Conservation (phyloP, 306 rosid genomes). For the Fragaria vesca region DNA sequence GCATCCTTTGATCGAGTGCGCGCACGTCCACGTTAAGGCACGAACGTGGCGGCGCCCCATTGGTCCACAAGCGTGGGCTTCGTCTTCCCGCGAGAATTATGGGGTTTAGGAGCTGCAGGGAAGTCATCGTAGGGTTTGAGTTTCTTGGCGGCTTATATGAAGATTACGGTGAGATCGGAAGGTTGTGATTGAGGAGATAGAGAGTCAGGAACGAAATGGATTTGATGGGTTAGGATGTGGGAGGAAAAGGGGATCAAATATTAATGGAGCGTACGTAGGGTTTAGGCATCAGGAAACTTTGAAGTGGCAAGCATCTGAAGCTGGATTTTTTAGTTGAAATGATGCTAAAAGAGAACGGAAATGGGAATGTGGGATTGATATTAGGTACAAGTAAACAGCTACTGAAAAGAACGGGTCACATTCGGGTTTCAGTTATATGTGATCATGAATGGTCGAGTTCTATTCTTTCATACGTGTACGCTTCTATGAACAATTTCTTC, state of each 20-base stretch:
- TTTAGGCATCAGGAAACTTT: neutral
- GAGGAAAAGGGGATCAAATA: neutral
- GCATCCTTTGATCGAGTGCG: neutral
- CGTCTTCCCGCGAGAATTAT: neutral
- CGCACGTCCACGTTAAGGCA: conserved; percentile 11
- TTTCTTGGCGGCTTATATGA: neutral
- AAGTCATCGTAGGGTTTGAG: neutral
- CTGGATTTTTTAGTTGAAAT: neutral
- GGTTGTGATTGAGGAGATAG: neutral
- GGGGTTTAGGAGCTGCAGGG: neutral
- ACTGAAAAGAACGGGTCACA: neutral
- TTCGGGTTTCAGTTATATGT: neutral
- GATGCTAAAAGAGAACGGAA: neutral
- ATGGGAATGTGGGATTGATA: neutral
- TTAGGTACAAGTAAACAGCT: no score
- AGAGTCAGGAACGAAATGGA: neutral
- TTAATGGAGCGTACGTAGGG: neutral
- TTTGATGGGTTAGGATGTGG: neutral
- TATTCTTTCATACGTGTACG: neutral
- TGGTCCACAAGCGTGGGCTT: neutral
- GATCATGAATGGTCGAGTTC: neutral
- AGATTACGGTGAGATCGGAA: neutral
- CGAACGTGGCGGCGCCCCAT: neutral
- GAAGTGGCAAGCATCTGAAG: neutral
- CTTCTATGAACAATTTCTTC: neutral